A percentile compares a stretch with the other conserved stretches of the same genome.
Conservation (phyloP, 192 early-diverging fungal species). For the Gaertneriomyces sp. region DNA sequence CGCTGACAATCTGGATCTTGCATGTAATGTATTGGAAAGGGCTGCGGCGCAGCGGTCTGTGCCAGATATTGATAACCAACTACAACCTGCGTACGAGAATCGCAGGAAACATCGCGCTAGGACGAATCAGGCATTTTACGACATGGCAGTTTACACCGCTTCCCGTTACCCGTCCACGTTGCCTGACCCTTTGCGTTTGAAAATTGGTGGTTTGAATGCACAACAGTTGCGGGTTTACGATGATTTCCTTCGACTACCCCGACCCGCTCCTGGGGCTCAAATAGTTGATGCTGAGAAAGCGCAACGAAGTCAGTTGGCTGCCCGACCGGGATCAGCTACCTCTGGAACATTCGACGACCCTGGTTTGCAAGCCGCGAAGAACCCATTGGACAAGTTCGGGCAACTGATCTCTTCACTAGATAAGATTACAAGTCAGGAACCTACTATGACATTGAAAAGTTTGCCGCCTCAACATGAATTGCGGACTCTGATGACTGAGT, state of each 20-base stretch:
- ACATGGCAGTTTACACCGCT: constrained; percentile 71
- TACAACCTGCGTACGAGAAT: constrained; percentile 62
- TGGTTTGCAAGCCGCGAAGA: too few relatives aligned
- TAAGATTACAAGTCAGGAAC: constrained; percentile 26
- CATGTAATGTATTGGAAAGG: constrained; percentile 91
- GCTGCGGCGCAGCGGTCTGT: constrained; percentile 92
- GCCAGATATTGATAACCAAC: constrained; percentile 88
- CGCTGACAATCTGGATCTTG: constrained; percentile 90
- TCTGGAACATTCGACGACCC: too few relatives aligned
- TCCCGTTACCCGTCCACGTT: constrained; percentile 80
- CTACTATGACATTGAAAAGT: constrained; percentile 52
- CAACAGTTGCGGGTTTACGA: constrained; percentile 76
- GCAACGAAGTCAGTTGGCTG: too few relatives aligned
- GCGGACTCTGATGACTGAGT: constrained; percentile 66
- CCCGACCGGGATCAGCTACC: too few relatives aligned
- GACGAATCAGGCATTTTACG: constrained; percentile 86
- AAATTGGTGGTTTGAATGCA: constrained; percentile 72
- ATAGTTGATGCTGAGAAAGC: too few relatives aligned
- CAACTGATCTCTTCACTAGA: too few relatives aligned
- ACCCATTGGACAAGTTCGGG: too few relatives aligned
- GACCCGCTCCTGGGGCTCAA: neutral
- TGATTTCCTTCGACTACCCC: constrained; percentile 53
- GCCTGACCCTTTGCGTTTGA: constrained; percentile 82
- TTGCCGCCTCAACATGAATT: constrained; percentile 80
- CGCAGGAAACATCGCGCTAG: constrained; percentile 89